Conservation (phyloP, 257 asterid species). For the Rubia yunnanensis region DNA sequence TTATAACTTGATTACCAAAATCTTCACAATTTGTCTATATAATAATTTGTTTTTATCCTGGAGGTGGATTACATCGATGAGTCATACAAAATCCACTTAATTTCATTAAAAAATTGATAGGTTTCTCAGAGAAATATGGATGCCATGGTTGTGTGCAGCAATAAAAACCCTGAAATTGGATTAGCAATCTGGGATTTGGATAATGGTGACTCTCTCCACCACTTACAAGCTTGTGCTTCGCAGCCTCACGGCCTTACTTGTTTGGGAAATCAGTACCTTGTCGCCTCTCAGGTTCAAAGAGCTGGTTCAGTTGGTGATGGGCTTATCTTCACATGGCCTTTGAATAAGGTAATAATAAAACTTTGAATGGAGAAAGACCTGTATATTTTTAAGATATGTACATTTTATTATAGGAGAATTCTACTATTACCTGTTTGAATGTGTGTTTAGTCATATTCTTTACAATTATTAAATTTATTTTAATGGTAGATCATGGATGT, state of each 20-base stretch:
- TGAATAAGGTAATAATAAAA: slow-evolving; percentile 10
- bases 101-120: not conserved
- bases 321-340: slow-evolving; percentile 13
- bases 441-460: no score
- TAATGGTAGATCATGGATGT: no score
- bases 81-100: not conserved
- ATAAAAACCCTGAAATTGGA: slow-evolving; percentile 10
- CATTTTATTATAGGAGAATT: no score
- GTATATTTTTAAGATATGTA: no score
- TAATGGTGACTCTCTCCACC: slow-evolving; percentile 12
- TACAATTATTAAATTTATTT: no score
- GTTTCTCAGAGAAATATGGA: not conserved
- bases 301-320: slow-evolving; percentile 8
- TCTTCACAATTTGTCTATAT: no score
- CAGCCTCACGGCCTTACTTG: slow-evolving; percentile 10
- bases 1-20: no score
- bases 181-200: slow-evolving; percentile 16
- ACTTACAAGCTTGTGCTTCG: slow-evolving; percentile 11
- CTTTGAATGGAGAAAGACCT: no score
- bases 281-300: slow-evolving; percentile 15
- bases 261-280: slow-evolving; percentile 11
- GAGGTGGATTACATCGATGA: not conserved
- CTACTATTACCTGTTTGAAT: no score
- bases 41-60: not conserved
- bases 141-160: slow-evolving; percentile 15